Evolutionary conservation across 2,329 filamentous ascomycete genomes (phyloP), one percentile per base, ranked within the genome.

Genomic region (Cytospora leucostoma): DNA sequence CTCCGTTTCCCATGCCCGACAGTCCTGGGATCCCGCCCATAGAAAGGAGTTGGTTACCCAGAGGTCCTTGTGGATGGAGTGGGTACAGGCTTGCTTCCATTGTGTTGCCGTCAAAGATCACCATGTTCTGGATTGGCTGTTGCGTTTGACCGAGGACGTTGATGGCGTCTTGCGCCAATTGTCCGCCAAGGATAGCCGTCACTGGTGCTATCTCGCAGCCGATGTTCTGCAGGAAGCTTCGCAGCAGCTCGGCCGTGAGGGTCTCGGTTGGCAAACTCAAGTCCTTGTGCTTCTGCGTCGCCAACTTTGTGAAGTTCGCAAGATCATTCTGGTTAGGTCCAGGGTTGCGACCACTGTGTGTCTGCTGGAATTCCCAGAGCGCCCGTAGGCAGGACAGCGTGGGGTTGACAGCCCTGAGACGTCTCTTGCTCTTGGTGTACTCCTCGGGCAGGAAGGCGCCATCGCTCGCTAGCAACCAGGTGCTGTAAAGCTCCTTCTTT

Each of bases 111-210:
- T 98, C 93, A 71, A 98, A 97, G 21, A 98, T 80, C 56, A 97
- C 84, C 74, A 97, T 87, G 75, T 99, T 99, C 78, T 99, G 95
- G 50, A 99, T 90, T 0, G 95, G 95, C 75, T 97, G 95, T 78
- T 98, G 93, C 49, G 90, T 88, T 73, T 91, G 88, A 56, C 93
- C 92, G 7, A 98, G 84, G 37, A 97, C 93, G 71, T 98, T 98
- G 78, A 99, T 98, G 58, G 97, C 93, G 73, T 99, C 95, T 77
- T 99, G 95, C 0, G 94, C 92, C 17, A 99, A 83, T 74, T 93
- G 88, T 11, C 93, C 95, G 56, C 95, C 95, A 12, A 99, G 80
- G 64, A 97, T 92, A 1, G 95, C 93, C 0, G 91, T 89, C 10
- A 96, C 92, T 8, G 95, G 93, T 13, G 91, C 88, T 47, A 98